These are phyloP conservation scores for Claviceps pusilla DNA, from an alignment of 2,329 filamentous ascomycete genomes.

Conservation along the genomic window DNA sequence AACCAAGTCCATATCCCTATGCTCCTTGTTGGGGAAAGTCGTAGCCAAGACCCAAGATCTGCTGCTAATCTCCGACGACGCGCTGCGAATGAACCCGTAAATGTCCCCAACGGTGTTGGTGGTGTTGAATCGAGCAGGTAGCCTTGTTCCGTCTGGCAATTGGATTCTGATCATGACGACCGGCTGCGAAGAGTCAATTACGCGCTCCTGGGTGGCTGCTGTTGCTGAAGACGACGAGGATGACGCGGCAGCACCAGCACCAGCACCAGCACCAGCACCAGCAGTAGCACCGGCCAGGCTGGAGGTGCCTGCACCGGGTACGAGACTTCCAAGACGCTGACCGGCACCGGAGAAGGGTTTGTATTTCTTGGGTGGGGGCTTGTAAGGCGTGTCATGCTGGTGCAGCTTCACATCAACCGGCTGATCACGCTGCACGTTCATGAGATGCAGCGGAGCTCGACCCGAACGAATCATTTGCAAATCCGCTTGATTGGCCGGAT, in stretches of 20 bases:
- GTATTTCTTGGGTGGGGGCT: slow-evolving; percentile 57
- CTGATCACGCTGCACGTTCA: slow-evolving; percentile 61
- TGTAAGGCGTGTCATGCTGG: slow-evolving; percentile 58
- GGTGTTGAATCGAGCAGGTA: slow-evolving; percentile 71
- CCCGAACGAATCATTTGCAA: slow-evolving; percentile 64
- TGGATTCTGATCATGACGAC: slow-evolving; percentile 60
- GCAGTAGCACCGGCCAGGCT: slow-evolving; percentile 11
- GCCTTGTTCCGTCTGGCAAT: slow-evolving; percentile 59
- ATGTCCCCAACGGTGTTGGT: slow-evolving; percentile 64
- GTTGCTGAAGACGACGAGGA: slow-evolving; percentile 23
- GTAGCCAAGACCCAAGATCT: slow-evolving; percentile 65
- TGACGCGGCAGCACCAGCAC: slow-evolving; percentile 15
- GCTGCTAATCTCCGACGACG: slow-evolving; percentile 39
- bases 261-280: slow-evolving; percentile 10
- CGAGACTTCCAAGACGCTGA: slow-evolving; percentile 61
- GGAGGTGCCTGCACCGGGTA: slow-evolving; percentile 39
- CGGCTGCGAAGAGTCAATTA: slow-evolving; percentile 50
- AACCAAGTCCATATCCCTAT: slow-evolving; percentile 48
- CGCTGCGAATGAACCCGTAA: slow-evolving; percentile 57
- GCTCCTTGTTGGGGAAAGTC: slow-evolving; percentile 70
- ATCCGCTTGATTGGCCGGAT: slow-evolving; percentile 57
- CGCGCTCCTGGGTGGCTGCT: slow-evolving; percentile 13
- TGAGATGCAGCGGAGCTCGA: slow-evolving; percentile 60
- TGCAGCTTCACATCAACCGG: slow-evolving; percentile 67
- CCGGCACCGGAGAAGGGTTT: slow-evolving; percentile 60